Base-by-base conservation (phyloP, 345 rosid genomes). In the Chamaenerion angustifolium region DNA sequence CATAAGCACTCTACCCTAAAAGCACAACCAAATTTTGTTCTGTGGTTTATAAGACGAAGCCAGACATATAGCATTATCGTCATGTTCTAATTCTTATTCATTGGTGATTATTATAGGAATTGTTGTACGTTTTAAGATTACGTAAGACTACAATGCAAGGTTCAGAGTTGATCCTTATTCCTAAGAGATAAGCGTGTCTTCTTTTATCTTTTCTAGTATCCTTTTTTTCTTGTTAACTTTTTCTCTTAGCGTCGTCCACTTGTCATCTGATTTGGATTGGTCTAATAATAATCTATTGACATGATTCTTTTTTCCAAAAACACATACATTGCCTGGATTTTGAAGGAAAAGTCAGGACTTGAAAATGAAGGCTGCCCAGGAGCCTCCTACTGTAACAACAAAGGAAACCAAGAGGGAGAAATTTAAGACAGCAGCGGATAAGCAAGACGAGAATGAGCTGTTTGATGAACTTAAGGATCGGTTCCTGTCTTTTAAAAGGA, bases 401-500 rank as follows among this genome's bases (percentile, higher is more conserved):
- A 56, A 56, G 59, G 74, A 70, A 68, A 55, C 56, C 43, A 46
- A 45, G 63, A 56, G 55, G 46, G 69, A 67, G 55, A 68, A 68
- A 50, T 47, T 14, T 15, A 75, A 60, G 57, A 63, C 53, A 8
- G 45, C 43, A 17, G 56, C 51, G 25, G 69, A 63, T 49, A 71
- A 61, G 62, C 66, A 67, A 53, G 62, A 45, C 43, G 76, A 55
- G 25, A 7, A 53, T 43, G 68, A 68, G 66, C 48, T 73, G 45
- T 76, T 72, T 58, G 74, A 69, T 55, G 76, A 73, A 56, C 69
- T 90, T 80, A 78, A 78, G 69, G 75, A 70, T 15, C 77, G 79
- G 41, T 86, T 90, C 70, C 62, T 81, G 50, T 59, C 64, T 43
- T 90, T 90, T 61, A 86, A 81, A 63, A 76, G 66, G 79, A 64